Conservation (phyloP, 495 filamentous ascomycete species). For the Aspergillus affinis region DNA sequence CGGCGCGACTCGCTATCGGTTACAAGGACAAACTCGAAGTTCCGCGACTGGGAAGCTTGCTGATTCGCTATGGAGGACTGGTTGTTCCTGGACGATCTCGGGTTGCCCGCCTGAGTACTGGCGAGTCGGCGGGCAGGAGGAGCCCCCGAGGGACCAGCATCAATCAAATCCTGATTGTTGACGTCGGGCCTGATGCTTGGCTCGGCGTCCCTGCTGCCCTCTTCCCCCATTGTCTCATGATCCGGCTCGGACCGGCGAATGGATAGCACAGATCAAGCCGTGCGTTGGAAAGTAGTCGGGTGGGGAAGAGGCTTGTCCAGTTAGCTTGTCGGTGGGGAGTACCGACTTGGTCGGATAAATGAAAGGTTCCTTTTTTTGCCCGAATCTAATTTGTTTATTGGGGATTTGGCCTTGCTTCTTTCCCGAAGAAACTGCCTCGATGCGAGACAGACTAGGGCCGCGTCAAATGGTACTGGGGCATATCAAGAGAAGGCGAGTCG, state of each 20-base stretch:
- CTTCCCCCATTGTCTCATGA: slow-evolving; percentile 29
- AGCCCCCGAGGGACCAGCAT: slow-evolving; percentile 3
- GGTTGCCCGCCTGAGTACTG: slow-evolving; percentile 13
- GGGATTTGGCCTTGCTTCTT: background rate
- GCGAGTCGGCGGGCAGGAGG: slow-evolving; percentile 6
- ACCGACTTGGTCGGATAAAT: slow-evolving; percentile 7
- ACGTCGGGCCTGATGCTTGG: slow-evolving; percentile 9
- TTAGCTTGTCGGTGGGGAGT: slow-evolving; percentile 14
- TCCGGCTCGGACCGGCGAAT: slow-evolving; percentile 13
- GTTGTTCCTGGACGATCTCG: slow-evolving; percentile 10
- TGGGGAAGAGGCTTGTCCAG: slow-evolving; percentile 9
- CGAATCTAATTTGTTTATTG: too few relatives aligned
- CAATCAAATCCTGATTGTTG: slow-evolving; percentile 4
- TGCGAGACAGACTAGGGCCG: slow-evolving; percentile 5
- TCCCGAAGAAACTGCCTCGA: background rate
- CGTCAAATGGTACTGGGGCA: slow-evolving; percentile 6
- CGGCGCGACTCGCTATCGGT: slow-evolving; percentile 31
- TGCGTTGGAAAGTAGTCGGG: slow-evolving; percentile 9
- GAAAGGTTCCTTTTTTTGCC: background rate
- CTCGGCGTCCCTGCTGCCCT: slow-evolving; percentile 14
- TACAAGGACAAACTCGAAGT: slow-evolving; percentile 33
- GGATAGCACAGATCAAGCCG: slow-evolving; percentile 12
- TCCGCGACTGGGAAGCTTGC: slow-evolving; percentile 20
- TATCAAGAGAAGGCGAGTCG: slow-evolving; percentile 7
- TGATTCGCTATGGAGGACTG: slow-evolving; percentile 12